Percentiles rank a stretch among this genome's conserved stretches.
Evolutionary conservation across 257 asterid species (phyloP).

Genomic region (Solanum arcanum): DNA sequence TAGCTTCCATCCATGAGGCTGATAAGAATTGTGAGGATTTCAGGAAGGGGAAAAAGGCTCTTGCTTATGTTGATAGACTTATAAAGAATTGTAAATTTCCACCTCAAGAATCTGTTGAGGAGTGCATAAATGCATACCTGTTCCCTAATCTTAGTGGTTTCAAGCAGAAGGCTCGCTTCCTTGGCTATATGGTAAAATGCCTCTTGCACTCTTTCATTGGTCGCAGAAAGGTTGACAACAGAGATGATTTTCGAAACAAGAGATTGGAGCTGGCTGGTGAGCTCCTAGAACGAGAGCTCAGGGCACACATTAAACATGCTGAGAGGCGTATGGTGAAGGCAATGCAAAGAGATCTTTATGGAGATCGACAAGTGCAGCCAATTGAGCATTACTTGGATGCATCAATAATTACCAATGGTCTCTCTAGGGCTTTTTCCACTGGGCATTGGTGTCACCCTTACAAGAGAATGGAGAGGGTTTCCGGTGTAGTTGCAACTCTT

Average conservation of each 20-base stretch:
- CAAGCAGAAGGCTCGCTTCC: conserved; percentile 66
- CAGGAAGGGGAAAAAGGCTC: conserved; percentile 42
- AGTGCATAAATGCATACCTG: conserved; percentile 38
- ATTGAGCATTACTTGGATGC: conserved; percentile 42
- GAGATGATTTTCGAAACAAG: conserved; percentile 88
- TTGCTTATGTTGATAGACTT: conserved; percentile 28
- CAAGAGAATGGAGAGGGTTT: conserved; percentile 74
- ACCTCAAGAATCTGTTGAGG: conserved; percentile 68
- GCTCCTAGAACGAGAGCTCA: conserved; percentile 75
- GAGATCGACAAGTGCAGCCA: conserved; percentile 40
- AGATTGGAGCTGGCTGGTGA: conserved; percentile 88
- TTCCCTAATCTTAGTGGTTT: conserved; percentile 52
- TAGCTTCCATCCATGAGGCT: conserved; percentile 68
- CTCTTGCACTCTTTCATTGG: conserved; percentile 72
- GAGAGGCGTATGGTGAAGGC: conserved; percentile 74
- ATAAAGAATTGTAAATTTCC: conserved; percentile 51
- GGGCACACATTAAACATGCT: conserved; percentile 71
- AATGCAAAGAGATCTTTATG: conserved; percentile 73
- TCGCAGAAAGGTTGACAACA: conserved; percentile 60
- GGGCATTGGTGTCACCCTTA: conserved; percentile 91
- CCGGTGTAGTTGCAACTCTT: conserved; percentile 85
- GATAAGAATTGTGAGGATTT: conserved; percentile 56
- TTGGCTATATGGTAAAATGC: conserved; percentile 83
- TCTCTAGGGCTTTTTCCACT: conserved; percentile 88
- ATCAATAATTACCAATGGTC: conserved; percentile 78